phyloP scores from a whole-genome alignment of 345 rosid genomes.

The Syzygium grande region DNA sequence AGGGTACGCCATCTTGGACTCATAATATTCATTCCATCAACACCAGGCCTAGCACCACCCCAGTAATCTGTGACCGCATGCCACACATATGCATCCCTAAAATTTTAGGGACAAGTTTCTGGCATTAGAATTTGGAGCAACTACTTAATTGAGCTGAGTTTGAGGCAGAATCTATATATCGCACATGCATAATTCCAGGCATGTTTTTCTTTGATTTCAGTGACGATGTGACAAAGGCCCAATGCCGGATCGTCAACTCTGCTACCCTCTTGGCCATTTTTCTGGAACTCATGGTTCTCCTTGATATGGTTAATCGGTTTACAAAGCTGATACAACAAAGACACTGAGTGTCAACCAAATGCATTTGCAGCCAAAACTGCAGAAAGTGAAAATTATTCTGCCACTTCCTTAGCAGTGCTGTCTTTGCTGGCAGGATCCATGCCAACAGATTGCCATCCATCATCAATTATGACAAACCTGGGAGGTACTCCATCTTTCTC shows the following conservation, averaged over 20 bases:
- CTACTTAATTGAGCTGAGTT: not conserved
- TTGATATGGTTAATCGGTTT: conserved; percentile 51
- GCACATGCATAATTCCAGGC: conserved; percentile 28
- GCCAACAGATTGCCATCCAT: conserved; percentile 67
- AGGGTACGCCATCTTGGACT: conserved; percentile 42
- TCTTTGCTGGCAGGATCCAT: conserved; percentile 50
- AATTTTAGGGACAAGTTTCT: not conserved
- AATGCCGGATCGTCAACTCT: conserved; percentile 47
- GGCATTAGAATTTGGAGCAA: not conserved
- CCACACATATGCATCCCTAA: conserved; percentile 50
- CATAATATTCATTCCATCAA: conserved; percentile 44
- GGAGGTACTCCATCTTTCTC: conserved; percentile 50
- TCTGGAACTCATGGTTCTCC: conserved; percentile 63
- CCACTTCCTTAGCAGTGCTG: conserved; percentile 51
- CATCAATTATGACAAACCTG: conserved; percentile 58
- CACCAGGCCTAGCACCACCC: conserved; percentile 54
- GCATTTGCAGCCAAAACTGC: not conserved
- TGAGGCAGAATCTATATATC: not conserved
- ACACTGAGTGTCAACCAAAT: not conserved
- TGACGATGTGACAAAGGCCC: conserved; percentile 48
- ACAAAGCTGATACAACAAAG: conserved; percentile 34
- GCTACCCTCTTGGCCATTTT: conserved; percentile 46
- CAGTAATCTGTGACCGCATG: conserved; percentile 66
- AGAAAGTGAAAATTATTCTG: not conserved
- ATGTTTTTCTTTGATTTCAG: conserved; percentile 47